Evolutionary conservation across 2,329 filamentous ascomycete genomes (phyloP), one percentile per base, ranked within the genome.

Genomic region (Raffaelea ambrosiae): DNA sequence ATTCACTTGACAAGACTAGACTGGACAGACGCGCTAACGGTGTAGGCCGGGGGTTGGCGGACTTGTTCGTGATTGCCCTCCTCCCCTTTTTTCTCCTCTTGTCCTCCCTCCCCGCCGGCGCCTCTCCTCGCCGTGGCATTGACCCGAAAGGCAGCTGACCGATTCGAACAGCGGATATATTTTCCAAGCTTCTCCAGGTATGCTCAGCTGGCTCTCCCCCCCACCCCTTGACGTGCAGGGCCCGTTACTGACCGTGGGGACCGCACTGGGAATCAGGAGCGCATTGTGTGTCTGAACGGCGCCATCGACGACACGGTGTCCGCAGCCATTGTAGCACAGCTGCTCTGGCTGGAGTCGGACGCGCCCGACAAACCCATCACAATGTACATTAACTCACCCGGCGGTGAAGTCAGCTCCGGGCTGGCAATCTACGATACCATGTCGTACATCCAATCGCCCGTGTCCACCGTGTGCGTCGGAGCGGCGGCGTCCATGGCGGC

Each of bases 371-470:
- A 95, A 65, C 86, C 89, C 13, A 97, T 98, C 55, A 93, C 87
- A 46, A 86, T 98, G 65, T 98, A 98, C 67, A 98, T 98, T 66
- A 95, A 98, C 70, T 95, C 88, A 0, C 91, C 91, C 0, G 93
- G 93, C 44, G 93, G 93, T 48, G 91, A 86, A 39, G 90, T 98
- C 38, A 91, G 86, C 52, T 91, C 93, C 1, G 81, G 82, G 16
- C 74, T 86, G 51, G 90, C 93, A 22, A 97, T 98, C 60, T 98
- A 98, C 74, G 93, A 98, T 64, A 98, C 93, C 13, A 97, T 98
- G 91, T 83, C 85, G 57, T 98, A 98, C 66, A 97, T 98, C 62
- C 83, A 84, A 51, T 87, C 87, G 3, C 88, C 91, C 1, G 89
- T 98, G 0, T 91, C 86, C 40, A 98, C 93, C 1, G 93, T 98